Evolutionary conservation across 75 land plant genomes (phyloP).

Genomic region (Selaginella tamariscina): DNA sequence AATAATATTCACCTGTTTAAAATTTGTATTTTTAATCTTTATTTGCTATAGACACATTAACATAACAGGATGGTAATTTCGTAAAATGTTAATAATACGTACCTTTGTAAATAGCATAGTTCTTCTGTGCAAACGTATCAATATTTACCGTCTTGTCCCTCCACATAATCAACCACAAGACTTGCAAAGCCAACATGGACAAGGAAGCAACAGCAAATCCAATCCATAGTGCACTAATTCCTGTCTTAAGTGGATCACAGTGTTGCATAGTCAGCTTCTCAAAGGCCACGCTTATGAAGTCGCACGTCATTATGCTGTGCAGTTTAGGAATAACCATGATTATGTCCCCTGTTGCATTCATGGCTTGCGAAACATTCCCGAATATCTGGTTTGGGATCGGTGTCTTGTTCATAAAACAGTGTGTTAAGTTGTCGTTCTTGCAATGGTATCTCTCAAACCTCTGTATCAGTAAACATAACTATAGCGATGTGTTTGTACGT

Average conservation of each 20-base stretch:
- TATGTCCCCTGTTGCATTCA: conserved; percentile 1
- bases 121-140: neutral
- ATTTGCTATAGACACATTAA: too few species aligned
- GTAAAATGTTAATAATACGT: neutral
- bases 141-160: neutral
- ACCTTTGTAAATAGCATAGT: neutral
- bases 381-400: conserved; percentile 13
- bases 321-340: conserved; percentile 4
- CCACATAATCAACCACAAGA: conserved; percentile 8
- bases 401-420: conserved; percentile 15
- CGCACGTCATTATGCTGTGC: conserved; percentile 13
- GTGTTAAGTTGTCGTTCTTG: neutral
- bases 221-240: conserved; percentile 16
- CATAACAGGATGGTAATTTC: too few species aligned
- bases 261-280: conserved; percentile 3
- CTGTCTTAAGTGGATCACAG: conserved; percentile 4
- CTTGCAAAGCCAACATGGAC: conserved; percentile 13
- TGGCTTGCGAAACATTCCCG: neutral
- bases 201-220: conserved; percentile 12
- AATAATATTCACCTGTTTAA: too few species aligned
- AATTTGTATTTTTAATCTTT: too few species aligned
- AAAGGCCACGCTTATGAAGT: conserved; percentile 9
- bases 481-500: neutral
- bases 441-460: conserved; percentile 10
- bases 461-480: conserved; percentile 8